These are phyloP conservation scores for Usnea hakonensis DNA, from an alignment of 495 filamentous ascomycete genomes.

Conservation along the genomic window DNA sequence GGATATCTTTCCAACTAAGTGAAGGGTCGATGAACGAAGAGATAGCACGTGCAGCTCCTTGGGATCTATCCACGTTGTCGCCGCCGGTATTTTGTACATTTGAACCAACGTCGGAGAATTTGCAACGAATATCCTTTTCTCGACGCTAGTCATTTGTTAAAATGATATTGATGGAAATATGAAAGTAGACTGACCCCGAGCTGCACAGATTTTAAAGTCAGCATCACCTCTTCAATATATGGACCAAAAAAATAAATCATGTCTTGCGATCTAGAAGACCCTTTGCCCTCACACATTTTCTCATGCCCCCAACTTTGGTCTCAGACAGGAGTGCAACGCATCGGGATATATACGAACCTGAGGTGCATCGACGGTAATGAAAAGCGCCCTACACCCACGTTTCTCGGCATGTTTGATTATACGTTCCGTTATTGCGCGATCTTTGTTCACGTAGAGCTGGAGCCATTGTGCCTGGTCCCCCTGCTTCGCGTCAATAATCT, in stretches of 20 bases:
- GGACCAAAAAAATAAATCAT: background rate
- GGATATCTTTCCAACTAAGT: constrained; percentile 88
- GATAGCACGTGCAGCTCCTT: constrained; percentile 88
- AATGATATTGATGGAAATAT: too few relatives aligned
- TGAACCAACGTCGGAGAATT: constrained; percentile 80
- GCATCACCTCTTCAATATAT: background rate
- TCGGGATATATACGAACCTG: constrained; percentile 60
- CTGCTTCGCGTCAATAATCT: constrained; percentile 78
- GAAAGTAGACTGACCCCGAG: too few relatives aligned
- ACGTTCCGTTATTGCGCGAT: constrained; percentile 79
- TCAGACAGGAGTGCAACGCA: too few relatives aligned
- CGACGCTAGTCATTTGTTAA: too few relatives aligned
- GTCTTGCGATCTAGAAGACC: background rate
- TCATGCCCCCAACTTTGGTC: background rate
- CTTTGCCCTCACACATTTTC: background rate
- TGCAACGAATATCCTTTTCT: constrained; percentile 92
- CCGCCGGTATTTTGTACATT: constrained; percentile 64
- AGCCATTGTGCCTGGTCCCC: constrained; percentile 90
- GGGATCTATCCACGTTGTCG: constrained; percentile 65
- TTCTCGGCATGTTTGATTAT: constrained; percentile 89
- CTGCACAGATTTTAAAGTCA: background rate
- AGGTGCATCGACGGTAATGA: constrained; percentile 97
- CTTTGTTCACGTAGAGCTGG: constrained; percentile 97
- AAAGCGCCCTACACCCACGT: constrained; percentile 89
- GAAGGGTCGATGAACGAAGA: constrained; percentile 91